These are phyloP conservation scores for Leccinum olivaceopallidum DNA, from an alignment of 768 basidiomycete species.

Conservation along the genomic window DNA sequence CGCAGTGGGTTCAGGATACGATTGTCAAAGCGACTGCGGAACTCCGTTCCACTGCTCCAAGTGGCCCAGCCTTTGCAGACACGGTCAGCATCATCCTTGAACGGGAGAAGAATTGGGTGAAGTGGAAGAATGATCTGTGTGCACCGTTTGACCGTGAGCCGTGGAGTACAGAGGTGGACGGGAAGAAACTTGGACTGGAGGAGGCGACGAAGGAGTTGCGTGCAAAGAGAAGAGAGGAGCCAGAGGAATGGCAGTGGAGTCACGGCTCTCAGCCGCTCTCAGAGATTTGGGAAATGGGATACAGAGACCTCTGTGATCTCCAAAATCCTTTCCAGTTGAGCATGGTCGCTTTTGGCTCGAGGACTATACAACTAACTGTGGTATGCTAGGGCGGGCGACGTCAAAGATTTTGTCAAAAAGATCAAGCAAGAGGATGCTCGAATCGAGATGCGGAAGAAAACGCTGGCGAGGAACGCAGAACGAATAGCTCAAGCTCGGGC, in stretches of 20 bases:
- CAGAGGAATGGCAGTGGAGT: conserved; percentile 61
- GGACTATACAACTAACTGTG: conserved; percentile 4
- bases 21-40: conserved; percentile 53
- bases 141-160: conserved; percentile 76
- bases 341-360: conserved; percentile 12
- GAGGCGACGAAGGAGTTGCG: conserved; percentile 58
- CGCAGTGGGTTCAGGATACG: conserved; percentile 77
- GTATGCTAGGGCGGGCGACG: conserved; percentile 59
- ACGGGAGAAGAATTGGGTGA: conserved; percentile 87
- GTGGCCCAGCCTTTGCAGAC: conserved; percentile 74
- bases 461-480: conserved; percentile 39
- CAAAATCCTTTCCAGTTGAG: conserved; percentile 67
- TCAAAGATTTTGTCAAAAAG: conserved; percentile 73
- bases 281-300: conserved; percentile 85
- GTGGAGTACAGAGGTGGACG: conserved; percentile 51
- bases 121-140: conserved; percentile 86
- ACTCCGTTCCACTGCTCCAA: conserved; percentile 74
- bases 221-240: conserved; percentile 54
- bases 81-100: conserved; percentile 71
- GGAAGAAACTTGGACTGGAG: conserved; percentile 54
- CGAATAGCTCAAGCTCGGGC: conserved; percentile 42
- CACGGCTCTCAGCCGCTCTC: conserved; percentile 72
- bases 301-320: conserved; percentile 60
- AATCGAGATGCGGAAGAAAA: conserved; percentile 52
- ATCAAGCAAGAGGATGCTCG: conserved; percentile 64